Evolutionary conservation across 495 filamentous ascomycete species (phyloP).

Genomic region (Massariosphaeria phaeospora): DNA sequence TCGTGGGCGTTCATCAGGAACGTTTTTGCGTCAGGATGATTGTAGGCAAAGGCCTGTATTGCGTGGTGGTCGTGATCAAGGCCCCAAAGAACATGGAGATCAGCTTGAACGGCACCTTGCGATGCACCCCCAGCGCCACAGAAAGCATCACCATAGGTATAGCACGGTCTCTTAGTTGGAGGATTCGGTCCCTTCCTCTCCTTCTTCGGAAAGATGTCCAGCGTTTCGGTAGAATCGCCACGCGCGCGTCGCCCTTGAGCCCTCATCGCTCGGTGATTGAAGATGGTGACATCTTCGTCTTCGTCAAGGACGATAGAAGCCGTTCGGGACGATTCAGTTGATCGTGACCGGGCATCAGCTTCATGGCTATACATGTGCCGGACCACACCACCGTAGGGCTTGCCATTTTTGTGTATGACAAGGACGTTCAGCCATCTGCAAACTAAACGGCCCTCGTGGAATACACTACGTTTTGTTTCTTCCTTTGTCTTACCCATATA

Average conservation of each 20-base stretch:
- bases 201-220: background rate
- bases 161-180: constrained; percentile 33
- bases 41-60: constrained; percentile 52
- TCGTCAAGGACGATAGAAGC: background rate
- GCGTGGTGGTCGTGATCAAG: constrained; percentile 59
- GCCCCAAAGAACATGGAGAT: constrained; percentile 54
- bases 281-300: background rate
- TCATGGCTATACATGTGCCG: constrained; percentile 1
- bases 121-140: constrained; percentile 75
- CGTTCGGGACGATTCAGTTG: background rate
- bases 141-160: constrained; percentile 67
- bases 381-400: constrained; percentile 12
- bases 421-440: constrained; percentile 33
- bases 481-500: constrained; percentile 5
- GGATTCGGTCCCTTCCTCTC: background rate
- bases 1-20: constrained; percentile 47
- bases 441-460: constrained; percentile 19
- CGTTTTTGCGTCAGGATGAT: constrained; percentile 48
- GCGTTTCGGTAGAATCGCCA: background rate
- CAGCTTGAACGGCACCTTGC: constrained; percentile 59
- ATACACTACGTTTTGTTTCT: constrained; percentile 33
- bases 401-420: constrained; percentile 8
- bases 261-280: background rate
- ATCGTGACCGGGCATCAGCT: background rate
- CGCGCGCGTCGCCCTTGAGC: background rate